Evolutionary conservation across 805 yeast species (phyloP), one percentile per base, ranked within the genome.

Genomic region (Nakazawaea sp.): DNA sequence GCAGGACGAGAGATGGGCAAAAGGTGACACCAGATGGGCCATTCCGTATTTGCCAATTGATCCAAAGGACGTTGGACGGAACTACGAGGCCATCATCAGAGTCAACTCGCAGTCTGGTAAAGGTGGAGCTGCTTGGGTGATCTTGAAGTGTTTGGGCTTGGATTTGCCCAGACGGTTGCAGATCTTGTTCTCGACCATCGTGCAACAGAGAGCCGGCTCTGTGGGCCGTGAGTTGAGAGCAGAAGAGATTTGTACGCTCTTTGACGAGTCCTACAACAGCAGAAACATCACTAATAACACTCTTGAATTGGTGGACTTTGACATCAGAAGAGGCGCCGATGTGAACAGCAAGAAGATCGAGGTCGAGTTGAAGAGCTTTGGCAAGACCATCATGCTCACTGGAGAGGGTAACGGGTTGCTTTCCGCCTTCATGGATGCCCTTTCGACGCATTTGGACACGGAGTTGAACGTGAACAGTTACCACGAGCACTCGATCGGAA

Each of bases 21-120:
- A 61, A 26, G 78, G 75, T 41, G 70, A 70, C 45, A 51, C 58
- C 39, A 58, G 61, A 43, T 81, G 90, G 90, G 65, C 66, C 50
- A 70, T 81, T 46, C 90, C 90, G 39, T 81, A 81, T 66, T 66
- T 81, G 52, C 88, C 90, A 43, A 68, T 81, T 56, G 90, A 81
- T 64, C 90, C 90, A 49, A 69, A 78, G 59, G 90, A 81, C 57
- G 76, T 81, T 48, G 90, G 90, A 40, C 70, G 87, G 66, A 80
- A 71, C 48, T 81, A 81, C 57, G 90, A 81, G 62, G 89, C 88
- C 38, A 84, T 81, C 41, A 81, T 81, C 53, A 70, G 90, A 66
- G 89, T 81, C 51, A 81, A 81, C 63, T 81, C 90, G 17, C 90
- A 81, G 62, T 78, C 86, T n/a, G 90, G 90, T 58, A 81, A 81